phyloP scores from a whole-genome alignment of 2,329 filamentous ascomycete genomes.

The Cladorrhinum sp. region DNA sequence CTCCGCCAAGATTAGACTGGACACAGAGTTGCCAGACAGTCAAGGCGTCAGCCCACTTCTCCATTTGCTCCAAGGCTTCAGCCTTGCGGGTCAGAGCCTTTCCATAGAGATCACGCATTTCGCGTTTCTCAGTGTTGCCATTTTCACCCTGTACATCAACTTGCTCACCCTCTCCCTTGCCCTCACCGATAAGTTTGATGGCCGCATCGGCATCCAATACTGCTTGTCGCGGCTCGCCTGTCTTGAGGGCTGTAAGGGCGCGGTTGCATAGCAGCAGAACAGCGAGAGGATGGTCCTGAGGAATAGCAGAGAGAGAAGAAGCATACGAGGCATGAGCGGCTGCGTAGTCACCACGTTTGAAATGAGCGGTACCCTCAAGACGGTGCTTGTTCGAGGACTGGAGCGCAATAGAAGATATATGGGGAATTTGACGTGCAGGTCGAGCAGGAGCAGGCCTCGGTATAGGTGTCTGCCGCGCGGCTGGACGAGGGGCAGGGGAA shows the following conservation, averaged over 20 bases:
- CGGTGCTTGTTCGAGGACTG: conserved; percentile 75
- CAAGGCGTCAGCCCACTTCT: conserved; percentile 85
- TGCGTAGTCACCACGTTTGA: conserved; percentile 91
- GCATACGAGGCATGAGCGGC: conserved; percentile 81
- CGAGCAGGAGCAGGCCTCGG: conserved; percentile 34
- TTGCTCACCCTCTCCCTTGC: conserved; percentile 74
- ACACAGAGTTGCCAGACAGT: conserved; percentile 79
- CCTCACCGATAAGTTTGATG: conserved; percentile 73
- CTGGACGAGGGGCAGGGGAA: conserved; percentile 28
- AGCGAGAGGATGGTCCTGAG: conserved; percentile 73
- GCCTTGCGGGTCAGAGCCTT: conserved; percentile 94
- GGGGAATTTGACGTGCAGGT: conserved; percentile 59
- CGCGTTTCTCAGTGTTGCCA: conserved; percentile 60
- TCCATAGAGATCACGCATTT: conserved; percentile 90
- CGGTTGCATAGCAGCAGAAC: conserved; percentile 92
- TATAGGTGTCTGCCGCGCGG: conserved; percentile 38
- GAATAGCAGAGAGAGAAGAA: conserved; percentile 70
- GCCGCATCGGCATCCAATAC: conserved; percentile 81
- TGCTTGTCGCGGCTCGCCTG: conserved; percentile 84
- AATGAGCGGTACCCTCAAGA: conserved; percentile 77
- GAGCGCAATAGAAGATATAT: conserved; percentile 65
- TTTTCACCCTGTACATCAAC: conserved; percentile 62
- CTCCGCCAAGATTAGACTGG: conserved; percentile 79
- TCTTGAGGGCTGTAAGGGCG: conserved; percentile 85
- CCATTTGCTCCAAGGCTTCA: conserved; percentile 91